Evolutionary conservation across 805 yeast genomes (phyloP).

Genomic region (Candida piceae): DNA sequence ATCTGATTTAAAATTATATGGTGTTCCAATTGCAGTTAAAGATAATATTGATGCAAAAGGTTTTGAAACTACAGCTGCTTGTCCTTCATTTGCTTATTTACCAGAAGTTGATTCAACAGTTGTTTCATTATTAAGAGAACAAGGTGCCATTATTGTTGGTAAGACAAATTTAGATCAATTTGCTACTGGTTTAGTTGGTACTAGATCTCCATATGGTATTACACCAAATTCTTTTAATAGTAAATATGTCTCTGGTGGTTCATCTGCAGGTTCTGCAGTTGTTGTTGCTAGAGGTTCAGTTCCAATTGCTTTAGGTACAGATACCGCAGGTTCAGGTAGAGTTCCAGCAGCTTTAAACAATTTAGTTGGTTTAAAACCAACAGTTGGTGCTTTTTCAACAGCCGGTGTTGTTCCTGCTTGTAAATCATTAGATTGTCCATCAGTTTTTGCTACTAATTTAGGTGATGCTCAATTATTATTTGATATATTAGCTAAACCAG

Average conservation of each 20-base stretch:
- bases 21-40: conserved; percentile 93
- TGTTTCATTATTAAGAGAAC: conserved; percentile 66
- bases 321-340: conserved; percentile 97
- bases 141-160: conserved; percentile 91
- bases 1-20: conserved; percentile 62
- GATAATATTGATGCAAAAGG: conserved; percentile 90
- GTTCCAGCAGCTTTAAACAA: conserved; percentile 96
- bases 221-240: conserved; percentile 74
- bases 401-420: conserved; percentile 97
- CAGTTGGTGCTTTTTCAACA: conserved; percentile 82
- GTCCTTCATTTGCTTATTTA: conserved; percentile 72
- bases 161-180: conserved; percentile 95
- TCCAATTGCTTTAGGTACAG: conserved; percentile 89
- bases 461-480: conserved; percentile 80
- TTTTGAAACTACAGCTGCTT: conserved; percentile 88
- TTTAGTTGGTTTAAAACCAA: conserved; percentile 87
- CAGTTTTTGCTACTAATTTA: conserved; percentile 73
- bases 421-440: conserved; percentile 87
- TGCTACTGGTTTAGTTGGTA: conserved; percentile 96
- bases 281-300: conserved; percentile 87
- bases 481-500: conserved; percentile 66
- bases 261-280: conserved; percentile 93
- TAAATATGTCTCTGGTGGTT: conserved; percentile 88
- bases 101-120: conserved; percentile 74
- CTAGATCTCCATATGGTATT: conserved; percentile 90